phyloP scores from a whole-genome alignment of 1,284 basidiomycete species.

The Ustilago nuda region DNA sequence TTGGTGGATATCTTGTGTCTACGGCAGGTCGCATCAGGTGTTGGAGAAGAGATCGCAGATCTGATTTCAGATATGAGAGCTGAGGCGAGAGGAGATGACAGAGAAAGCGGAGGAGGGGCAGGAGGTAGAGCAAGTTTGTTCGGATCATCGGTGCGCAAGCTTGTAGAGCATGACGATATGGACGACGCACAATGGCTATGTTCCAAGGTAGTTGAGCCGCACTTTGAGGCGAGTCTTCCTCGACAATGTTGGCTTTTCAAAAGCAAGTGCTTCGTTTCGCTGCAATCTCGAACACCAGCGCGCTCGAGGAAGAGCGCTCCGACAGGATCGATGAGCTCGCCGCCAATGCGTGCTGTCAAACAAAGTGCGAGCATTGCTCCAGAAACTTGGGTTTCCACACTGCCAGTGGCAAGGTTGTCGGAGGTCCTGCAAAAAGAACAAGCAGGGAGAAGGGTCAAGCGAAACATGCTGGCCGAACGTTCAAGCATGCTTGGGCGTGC shows the following conservation, averaged over 20 bases:
- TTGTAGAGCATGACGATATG: constrained; percentile 52
- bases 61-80: constrained; percentile 17
- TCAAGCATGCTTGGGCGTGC: constrained; percentile 32
- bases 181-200: constrained; percentile 67
- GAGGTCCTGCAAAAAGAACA: constrained; percentile 47
- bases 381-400: not conserved
- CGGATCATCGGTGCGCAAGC: constrained; percentile 44
- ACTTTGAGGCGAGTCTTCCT: constrained; percentile 47
- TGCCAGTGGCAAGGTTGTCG: constrained; percentile 17
- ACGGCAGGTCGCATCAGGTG: constrained; percentile 33
- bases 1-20: constrained; percentile 52
- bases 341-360: constrained; percentile 20
- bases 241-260: constrained; percentile 57
- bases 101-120: not conserved
- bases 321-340: constrained; percentile 17
- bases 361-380: constrained; percentile 14
- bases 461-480: constrained; percentile 25
- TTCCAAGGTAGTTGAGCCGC: constrained; percentile 57
- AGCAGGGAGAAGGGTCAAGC: constrained; percentile 30
- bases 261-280: constrained; percentile 61
- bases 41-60: constrained; percentile 31
- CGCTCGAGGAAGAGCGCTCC: constrained; percentile 20
- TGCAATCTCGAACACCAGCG: constrained; percentile 42
- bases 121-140: constrained; percentile 17
- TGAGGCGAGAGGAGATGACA: constrained; percentile 11